Conservation (phyloP, 164 flowering plant genomes). For the Piper longum region DNA sequence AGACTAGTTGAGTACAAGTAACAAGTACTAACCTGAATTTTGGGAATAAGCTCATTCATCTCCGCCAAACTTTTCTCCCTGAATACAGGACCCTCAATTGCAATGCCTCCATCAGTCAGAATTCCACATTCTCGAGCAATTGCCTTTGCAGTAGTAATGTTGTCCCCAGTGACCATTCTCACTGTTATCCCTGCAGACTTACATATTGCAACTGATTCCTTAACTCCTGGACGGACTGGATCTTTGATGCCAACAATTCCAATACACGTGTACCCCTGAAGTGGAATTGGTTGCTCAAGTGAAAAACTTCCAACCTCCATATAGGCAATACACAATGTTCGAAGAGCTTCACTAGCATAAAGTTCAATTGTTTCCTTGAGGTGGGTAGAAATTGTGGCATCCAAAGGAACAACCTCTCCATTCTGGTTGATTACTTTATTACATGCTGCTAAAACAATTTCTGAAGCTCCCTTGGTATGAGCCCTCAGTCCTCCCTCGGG, state of each 20-base stretch:
- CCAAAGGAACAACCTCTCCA: conserved; percentile 58
- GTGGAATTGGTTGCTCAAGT: conserved; percentile 41
- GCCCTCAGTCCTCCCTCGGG: conserved; percentile 56
- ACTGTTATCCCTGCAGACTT: conserved; percentile 85
- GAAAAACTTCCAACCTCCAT: conserved; percentile 47
- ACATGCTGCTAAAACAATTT: conserved; percentile 76
- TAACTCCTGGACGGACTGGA: conserved; percentile 94
- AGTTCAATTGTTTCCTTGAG: conserved; percentile 48
- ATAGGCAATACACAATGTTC: conserved; percentile 88
- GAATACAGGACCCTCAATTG: conserved; percentile 90
- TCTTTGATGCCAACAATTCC: conserved; percentile 95
- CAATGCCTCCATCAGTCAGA: conserved; percentile 72
- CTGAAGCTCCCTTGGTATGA: conserved; percentile 89
- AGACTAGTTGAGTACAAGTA: too few species aligned
- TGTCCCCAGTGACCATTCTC: conserved; percentile 94
- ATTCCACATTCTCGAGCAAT: conserved; percentile 97
- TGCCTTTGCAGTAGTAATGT: conserved; percentile 88
- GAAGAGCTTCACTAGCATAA: conserved; percentile 84
- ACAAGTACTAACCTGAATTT: conserved; percentile 47
- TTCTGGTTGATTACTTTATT: conserved; percentile 43
- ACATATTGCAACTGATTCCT: conserved; percentile 86
- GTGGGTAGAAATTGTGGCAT: conserved; percentile 28
- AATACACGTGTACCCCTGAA: conserved; percentile 59
- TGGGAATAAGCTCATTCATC: conserved; percentile 60
- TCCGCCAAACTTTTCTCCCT: conserved; percentile 65